These are phyloP conservation scores for Begonia loranthoides DNA, from an alignment of 306 rosid genomes.

Conservation along the genomic window DNA sequence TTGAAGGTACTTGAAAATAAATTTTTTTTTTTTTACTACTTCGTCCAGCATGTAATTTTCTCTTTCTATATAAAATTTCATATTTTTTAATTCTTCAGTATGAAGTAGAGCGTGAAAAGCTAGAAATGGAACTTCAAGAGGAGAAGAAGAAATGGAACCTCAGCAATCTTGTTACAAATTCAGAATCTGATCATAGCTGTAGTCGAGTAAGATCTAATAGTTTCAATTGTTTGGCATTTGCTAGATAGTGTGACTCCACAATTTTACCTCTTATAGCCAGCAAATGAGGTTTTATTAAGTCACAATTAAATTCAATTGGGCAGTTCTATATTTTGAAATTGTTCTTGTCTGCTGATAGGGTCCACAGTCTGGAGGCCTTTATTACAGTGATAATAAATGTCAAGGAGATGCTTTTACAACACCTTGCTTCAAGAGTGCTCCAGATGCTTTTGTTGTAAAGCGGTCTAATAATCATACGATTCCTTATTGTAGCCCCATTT, in stretches of 20 bases:
- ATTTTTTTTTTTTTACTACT: background rate
- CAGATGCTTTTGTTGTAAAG: slow-evolving; percentile 60
- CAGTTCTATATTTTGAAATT: too few relatives aligned
- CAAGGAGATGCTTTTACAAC: slow-evolving; percentile 59
- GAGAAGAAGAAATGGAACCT: slow-evolving; percentile 57
- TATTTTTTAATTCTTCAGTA: slow-evolving; percentile 26
- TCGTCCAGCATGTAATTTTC: slow-evolving; percentile 3
- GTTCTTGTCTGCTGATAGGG: slow-evolving; percentile 18
- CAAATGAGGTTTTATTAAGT: background rate
- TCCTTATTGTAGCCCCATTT: slow-evolving; percentile 66
- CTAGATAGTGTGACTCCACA: too few relatives aligned
- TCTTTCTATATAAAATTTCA: background rate
- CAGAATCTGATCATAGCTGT: slow-evolving; percentile 31
- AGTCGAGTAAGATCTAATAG: slow-evolving; percentile 36
- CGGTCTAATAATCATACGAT: slow-evolving; percentile 44
- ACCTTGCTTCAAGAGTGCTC: slow-evolving; percentile 54
- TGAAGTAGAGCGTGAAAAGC: slow-evolving; percentile 82
- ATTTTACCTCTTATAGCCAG: background rate
- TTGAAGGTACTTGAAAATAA: slow-evolving; percentile 44
- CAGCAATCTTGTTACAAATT: slow-evolving; percentile 26
- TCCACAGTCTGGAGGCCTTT: slow-evolving; percentile 27
- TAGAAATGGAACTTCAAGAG: slow-evolving; percentile 70
- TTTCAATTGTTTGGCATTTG: too few relatives aligned
- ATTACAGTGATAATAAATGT: slow-evolving; percentile 28
- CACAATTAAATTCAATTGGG: too few relatives aligned